Percentiles rank a stretch among this genome's conserved stretches.
Conservation (phyloP, 768 basidiomycete genomes). For the Amanita fuliginea region DNA sequence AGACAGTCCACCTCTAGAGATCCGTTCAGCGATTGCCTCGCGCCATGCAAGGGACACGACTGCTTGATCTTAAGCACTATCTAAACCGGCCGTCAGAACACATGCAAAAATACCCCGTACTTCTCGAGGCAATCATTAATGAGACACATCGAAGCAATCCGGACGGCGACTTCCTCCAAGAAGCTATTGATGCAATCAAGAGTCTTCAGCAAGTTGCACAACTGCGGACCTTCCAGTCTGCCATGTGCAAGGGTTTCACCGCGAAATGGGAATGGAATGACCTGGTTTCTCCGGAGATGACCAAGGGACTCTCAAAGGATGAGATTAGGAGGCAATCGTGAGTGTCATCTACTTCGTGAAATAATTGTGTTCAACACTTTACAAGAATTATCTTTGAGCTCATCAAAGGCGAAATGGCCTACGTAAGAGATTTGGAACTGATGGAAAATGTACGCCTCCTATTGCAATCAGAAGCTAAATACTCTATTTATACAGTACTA, state of each 20-base stretch:
- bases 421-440: slow-evolving; percentile 84
- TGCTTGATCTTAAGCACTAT: slow-evolving; percentile 65
- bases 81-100: slow-evolving; percentile 74
- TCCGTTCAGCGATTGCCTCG: slow-evolving; percentile 28
- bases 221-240: slow-evolving; percentile 81
- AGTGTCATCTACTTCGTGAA: slow-evolving; percentile 16
- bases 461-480: not conserved
- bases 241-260: slow-evolving; percentile 73
- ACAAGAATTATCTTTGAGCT: slow-evolving; percentile 89
- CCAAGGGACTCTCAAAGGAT: slow-evolving; percentile 51
- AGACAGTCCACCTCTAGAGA: slow-evolving; percentile 19
- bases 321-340: slow-evolving; percentile 82
- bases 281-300: slow-evolving; percentile 59
- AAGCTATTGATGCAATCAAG: slow-evolving; percentile 78
- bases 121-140: slow-evolving; percentile 76
- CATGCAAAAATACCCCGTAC: slow-evolving; percentile 73
- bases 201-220: slow-evolving; percentile 74
- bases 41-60: slow-evolving; percentile 23
- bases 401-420: slow-evolving; percentile 93
- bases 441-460: slow-evolving; percentile 55
- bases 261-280: slow-evolving; percentile 90
- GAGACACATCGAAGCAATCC: slow-evolving; percentile 76
- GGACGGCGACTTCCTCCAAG: slow-evolving; percentile 71
- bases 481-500: slow-evolving; percentile 4
- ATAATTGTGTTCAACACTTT: not conserved